These are phyloP conservation scores for Sarocladium oryzae DNA, from an alignment of 2,329 filamentous ascomycete species.

Conservation along the genomic window DNA sequence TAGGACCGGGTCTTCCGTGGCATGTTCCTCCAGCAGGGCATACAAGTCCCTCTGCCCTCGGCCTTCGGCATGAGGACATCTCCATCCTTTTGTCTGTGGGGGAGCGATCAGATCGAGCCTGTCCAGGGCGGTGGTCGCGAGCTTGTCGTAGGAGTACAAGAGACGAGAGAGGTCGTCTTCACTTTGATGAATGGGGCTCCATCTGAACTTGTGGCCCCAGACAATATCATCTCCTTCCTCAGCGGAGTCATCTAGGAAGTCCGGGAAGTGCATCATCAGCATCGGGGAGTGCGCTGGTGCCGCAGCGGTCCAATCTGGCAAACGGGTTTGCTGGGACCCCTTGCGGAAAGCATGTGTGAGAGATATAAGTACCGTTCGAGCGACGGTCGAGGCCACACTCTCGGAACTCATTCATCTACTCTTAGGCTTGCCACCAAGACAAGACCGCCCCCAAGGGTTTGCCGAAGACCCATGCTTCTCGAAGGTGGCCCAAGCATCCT, in stretches of 20 bases:
- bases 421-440: too few species aligned
- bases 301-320: not conserved
- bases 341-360: not conserved
- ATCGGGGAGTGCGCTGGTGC: not conserved
- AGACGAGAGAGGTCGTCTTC: conserved; percentile 52
- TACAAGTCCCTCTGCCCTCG: conserved; percentile 51
- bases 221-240: not conserved
- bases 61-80: conserved; percentile 19
- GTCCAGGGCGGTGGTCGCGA: conserved; percentile 61
- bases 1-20: conserved; percentile 46
- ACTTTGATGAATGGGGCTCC: conserved; percentile 58
- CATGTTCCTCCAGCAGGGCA: conserved; percentile 52
- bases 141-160: conserved; percentile 60
- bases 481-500: too few species aligned
- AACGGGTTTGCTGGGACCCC: not conserved
- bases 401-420: not conserved
- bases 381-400: not conserved
- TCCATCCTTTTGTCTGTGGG: conserved; percentile 19
- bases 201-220: conserved; percentile 54
- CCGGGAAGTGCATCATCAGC: not conserved
- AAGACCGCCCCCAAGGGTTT: too few species aligned
- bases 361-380: not conserved
- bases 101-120: conserved; percentile 54
- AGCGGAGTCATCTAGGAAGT: not conserved
- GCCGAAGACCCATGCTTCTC: too few species aligned